Percentiles rank a stretch among this genome's conserved stretches.
These are phyloP conservation scores for Verticillium albo-atrum DNA, from an alignment of 2,329 filamentous ascomycete species.

Conservation along the genomic window DNA sequence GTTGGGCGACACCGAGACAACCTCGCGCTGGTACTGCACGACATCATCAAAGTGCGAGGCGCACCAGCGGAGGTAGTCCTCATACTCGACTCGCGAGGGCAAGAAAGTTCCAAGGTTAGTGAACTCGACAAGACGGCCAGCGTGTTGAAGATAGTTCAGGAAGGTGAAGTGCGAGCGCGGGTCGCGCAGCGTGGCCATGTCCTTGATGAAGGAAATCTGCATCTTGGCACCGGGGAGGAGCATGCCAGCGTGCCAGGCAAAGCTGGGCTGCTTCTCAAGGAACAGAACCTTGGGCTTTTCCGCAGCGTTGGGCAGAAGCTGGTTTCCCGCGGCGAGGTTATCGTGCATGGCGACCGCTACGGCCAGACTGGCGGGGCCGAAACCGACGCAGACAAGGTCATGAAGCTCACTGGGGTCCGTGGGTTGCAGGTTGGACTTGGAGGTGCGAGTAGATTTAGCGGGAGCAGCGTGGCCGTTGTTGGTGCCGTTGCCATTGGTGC, in stretches of 20 bases:
- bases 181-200: conserved; percentile 83
- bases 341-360: conserved; percentile 89
- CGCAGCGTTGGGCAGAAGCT: conserved; percentile 18
- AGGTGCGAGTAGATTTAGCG: conserved; percentile 33
- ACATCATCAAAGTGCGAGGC: conserved; percentile 70
- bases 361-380: conserved; percentile 85
- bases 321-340: conserved; percentile 44
- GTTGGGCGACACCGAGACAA: conserved; percentile 61
- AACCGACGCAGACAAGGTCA: conserved; percentile 87
- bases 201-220: conserved; percentile 98
- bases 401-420: conserved; percentile 60
- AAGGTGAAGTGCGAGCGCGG: conserved; percentile 92
- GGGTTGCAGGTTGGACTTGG: conserved; percentile 23
- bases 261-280: conserved; percentile 76
- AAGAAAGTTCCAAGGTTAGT: conserved; percentile 88
- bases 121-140: conserved; percentile 81
- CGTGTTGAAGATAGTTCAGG: conserved; percentile 84
- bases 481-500: conserved; percentile 10
- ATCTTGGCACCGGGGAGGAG: conserved; percentile 88
- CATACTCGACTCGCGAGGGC: conserved; percentile 82
- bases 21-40: conserved; percentile 75
- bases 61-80: conserved; percentile 95
- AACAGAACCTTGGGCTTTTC: conserved; percentile 71
- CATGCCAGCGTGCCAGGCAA: conserved; percentile 96
- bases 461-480: conserved; percentile 1